phyloP scores from a whole-genome alignment of 768 basidiomycete species.

The Tylopilus subfusipes region DNA sequence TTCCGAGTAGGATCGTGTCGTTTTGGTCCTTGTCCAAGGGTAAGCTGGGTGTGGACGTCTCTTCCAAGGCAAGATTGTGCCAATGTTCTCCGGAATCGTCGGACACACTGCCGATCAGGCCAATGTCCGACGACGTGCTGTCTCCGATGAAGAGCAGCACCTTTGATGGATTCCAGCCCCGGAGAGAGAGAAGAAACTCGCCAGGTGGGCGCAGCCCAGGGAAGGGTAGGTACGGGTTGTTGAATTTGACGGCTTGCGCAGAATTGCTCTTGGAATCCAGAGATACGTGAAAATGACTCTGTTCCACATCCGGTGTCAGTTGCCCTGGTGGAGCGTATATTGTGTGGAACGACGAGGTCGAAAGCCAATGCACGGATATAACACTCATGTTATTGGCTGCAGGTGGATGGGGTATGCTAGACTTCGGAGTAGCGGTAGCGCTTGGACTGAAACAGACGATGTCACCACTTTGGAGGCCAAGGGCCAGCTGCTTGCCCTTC shows the following conservation, averaged over 20 bases:
- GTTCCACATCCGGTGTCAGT: conserved; percentile 37
- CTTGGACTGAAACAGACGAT: conserved; percentile 63
- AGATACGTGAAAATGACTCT: conserved; percentile 39
- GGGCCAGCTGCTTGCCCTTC: conserved; percentile 79
- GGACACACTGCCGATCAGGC: conserved; percentile 37
- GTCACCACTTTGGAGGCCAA: conserved; percentile 68
- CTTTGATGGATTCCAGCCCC: conserved; percentile 44
- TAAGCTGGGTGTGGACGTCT: conserved; percentile 51
- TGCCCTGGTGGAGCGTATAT: conserved; percentile 51
- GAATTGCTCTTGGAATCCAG: conserved; percentile 42
- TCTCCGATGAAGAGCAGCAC: conserved; percentile 46
- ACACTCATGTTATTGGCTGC: conserved; percentile 44
- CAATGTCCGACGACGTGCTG: conserved; percentile 49
- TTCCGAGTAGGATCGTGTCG: conserved; percentile 64
- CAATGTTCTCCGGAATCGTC: conserved; percentile 35
- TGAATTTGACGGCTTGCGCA: conserved; percentile 37
- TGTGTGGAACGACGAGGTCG: conserved; percentile 63
- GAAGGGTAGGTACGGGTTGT: conserved; percentile 41
- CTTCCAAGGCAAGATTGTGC: conserved; percentile 46
- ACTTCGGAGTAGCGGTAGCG: conserved; percentile 52
- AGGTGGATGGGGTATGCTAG: conserved; percentile 54
- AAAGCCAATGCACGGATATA: conserved; percentile 63
- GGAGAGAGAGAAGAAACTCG: conserved; percentile 37
- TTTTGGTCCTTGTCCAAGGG: conserved; percentile 67
- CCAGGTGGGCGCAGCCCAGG: conserved; percentile 46